These are phyloP conservation scores for Globisporangium cederbergense DNA, from an alignment of 352 stramenopile species.

Conservation along the genomic window DNA sequence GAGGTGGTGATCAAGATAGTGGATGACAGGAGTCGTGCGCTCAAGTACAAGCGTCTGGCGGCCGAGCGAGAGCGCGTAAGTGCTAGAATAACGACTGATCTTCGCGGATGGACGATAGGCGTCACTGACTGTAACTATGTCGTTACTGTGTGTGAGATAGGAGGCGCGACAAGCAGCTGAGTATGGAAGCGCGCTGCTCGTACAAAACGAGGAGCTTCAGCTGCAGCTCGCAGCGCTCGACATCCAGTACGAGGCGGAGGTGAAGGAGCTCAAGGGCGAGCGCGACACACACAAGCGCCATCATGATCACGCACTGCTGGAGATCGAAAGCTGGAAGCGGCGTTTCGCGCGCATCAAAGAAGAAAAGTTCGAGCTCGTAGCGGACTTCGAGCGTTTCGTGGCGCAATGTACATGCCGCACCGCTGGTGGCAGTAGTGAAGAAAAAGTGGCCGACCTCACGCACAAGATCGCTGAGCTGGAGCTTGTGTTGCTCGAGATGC, in stretches of 20 bases:
- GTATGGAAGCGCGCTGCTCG: slow-evolving; percentile 75
- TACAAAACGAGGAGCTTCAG: slow-evolving; percentile 73
- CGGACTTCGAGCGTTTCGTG: slow-evolving; percentile 55
- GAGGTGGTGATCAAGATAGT: slow-evolving; percentile 36
- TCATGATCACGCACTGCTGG: slow-evolving; percentile 52
- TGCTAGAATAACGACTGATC: background rate
- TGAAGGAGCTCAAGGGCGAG: slow-evolving; percentile 57
- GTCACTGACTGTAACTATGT: background rate
- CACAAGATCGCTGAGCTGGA: slow-evolving; percentile 38
- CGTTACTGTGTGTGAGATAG: slow-evolving; percentile 23
- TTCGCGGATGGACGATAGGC: slow-evolving; percentile 2
- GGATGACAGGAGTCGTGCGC: slow-evolving; percentile 48
- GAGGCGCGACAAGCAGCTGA: slow-evolving; percentile 72
- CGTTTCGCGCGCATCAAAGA: slow-evolving; percentile 62
- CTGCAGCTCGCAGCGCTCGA: slow-evolving; percentile 64
- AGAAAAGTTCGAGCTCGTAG: slow-evolving; percentile 52
- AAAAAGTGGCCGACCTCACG: slow-evolving; percentile 24
- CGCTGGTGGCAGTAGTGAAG: slow-evolving; percentile 19
- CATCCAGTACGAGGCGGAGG: slow-evolving; percentile 68
- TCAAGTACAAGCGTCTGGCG: slow-evolving; percentile 40
- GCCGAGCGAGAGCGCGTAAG: slow-evolving; percentile 48
- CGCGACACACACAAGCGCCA: slow-evolving; percentile 58
- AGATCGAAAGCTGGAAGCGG: slow-evolving; percentile 68
- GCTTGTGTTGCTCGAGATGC: slow-evolving; percentile 29
- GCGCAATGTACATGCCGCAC: slow-evolving; percentile 36